Base-by-base conservation (phyloP, 257 asterid species). In the Scutellaria galericulata region DNA sequence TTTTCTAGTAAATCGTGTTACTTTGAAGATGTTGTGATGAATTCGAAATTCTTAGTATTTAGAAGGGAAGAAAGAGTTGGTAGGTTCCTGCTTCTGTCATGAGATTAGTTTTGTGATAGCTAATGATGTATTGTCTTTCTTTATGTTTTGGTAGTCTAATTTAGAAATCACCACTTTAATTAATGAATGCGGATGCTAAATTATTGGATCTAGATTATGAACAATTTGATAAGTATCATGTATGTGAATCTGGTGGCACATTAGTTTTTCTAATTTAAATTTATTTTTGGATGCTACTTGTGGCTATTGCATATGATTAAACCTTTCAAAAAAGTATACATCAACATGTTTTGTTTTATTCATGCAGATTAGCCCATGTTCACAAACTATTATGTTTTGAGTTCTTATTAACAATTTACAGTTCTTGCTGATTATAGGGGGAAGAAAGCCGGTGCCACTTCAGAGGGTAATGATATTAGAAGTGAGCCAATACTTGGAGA, bases 401-500 rank as follows among this genome's bases (percentile, higher is more conserved):
- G 31, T 57, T 65, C 20, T 78, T 65, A 70, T 77, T 70, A 69
- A 63, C 42, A 40, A 53, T 46, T 56, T 41, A 40, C 13, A 11
- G 54, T 78, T 57, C 46, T 77, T 72, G 63, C 81, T 74, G 71
- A 22, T 47, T 74, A 31, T 77, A 91, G 99, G 89, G 61, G 99
- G 96, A 74, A 84, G 87, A 79, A 94, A 88, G 82, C 88, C 98
- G 3, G 97, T 90, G 61, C 98, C 99, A 0, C 53, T 94, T 83
- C 99, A 94, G 87, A 91, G 99, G 86, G 99, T 87, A 73, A 94
- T 94, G 99, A 85, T 94, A 78, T 85, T 94, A 59, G 99, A 94
- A 87, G 99, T 94, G 70, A 94, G 99, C 77, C 99, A 91, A 79
- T 94, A 91, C 82, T 68, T 91, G 86, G 99, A 94, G 90, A 94